A percentile compares a stretch with the other conserved stretches of the same genome.
Conservation (phyloP, 495 filamentous ascomycete genomes). For the Xylaria scruposa region DNA sequence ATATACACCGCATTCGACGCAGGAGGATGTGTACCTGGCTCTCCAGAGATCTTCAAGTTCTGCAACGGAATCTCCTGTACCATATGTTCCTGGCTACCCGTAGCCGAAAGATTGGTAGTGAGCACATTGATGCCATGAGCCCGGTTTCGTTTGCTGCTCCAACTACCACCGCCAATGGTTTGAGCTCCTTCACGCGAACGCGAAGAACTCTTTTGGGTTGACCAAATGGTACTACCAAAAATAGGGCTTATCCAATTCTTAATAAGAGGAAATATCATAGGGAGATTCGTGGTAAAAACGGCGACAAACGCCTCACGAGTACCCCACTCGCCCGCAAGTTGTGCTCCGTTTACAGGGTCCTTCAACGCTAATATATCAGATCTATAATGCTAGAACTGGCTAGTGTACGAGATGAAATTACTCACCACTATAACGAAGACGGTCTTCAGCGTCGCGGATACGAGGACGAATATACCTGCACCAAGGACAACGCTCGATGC, state of each 20-base stretch:
- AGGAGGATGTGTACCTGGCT: not conserved
- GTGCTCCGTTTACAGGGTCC: constrained; percentile 55
- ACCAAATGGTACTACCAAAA: constrained; percentile 37
- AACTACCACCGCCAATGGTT: constrained; percentile 9
- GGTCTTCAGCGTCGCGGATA: constrained; percentile 56
- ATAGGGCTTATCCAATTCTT: constrained; percentile 46
- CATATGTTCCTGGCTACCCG: constrained; percentile 49
- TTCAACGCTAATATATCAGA: constrained; percentile 27
- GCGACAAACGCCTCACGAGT: constrained; percentile 61
- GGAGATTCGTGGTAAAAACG: constrained; percentile 59
- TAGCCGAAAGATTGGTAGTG: constrained; percentile 43
- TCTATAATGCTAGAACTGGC: not conserved
- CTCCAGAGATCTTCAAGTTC: constrained; percentile 28
- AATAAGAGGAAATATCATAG: constrained; percentile 59
- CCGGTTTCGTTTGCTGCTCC: not conserved
- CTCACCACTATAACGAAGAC: constrained; percentile 57
- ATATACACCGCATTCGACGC: constrained; percentile 2
- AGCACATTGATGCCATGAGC: constrained; percentile 12
- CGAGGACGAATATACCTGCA: constrained; percentile 58
- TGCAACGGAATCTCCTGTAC: constrained; percentile 46
- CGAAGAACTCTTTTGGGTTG: constrained; percentile 3
- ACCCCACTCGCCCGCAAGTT: constrained; percentile 57
- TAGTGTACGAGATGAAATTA: not conserved
- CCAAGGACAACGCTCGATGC: constrained; percentile 56
- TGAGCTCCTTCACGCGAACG: not conserved